Evolutionary conservation across 331 rosid species (phyloP).

Genomic region (Pyrus hybrid): DNA sequence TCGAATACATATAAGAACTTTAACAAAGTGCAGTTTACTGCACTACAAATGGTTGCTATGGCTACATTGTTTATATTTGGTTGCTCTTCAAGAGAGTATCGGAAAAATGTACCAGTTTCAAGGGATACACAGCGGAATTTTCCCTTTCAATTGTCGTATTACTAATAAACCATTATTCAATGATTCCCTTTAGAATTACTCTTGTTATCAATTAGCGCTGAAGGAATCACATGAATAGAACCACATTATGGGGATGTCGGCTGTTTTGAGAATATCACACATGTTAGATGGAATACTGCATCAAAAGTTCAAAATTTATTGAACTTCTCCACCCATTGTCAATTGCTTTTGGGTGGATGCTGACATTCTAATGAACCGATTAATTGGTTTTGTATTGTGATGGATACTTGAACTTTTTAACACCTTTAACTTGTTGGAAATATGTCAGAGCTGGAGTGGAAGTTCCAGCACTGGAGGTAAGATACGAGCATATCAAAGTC

Average conservation of each 20-base stretch:
- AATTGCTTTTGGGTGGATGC: too few relatives aligned
- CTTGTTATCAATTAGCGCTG: not conserved
- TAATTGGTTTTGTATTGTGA: not conserved
- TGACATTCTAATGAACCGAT: not conserved
- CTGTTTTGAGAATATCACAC: not conserved
- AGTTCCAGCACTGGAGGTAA: conserved; percentile 64
- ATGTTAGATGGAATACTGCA: too few relatives aligned
- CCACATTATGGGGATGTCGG: not conserved
- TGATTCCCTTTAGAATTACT: not conserved
- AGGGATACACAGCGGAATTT: not conserved
- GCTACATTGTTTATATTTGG: not conserved
- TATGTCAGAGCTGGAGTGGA: conserved; percentile 56
- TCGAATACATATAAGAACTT: too few relatives aligned
- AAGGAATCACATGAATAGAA: not conserved
- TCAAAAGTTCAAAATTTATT: too few relatives aligned
- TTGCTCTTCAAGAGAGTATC: not conserved
- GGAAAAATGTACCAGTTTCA: not conserved
- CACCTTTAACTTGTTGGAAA: not conserved
- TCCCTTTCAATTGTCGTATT: not conserved
- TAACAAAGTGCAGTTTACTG: too few relatives aligned
- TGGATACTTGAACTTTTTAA: not conserved
- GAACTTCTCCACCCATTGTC: too few relatives aligned
- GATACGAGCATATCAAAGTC: conserved; percentile 48
- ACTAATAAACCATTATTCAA: not conserved
- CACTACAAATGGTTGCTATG: too few relatives aligned